phyloP scores from a whole-genome alignment of 257 asterid species.

The Rhazya stricta region DNA sequence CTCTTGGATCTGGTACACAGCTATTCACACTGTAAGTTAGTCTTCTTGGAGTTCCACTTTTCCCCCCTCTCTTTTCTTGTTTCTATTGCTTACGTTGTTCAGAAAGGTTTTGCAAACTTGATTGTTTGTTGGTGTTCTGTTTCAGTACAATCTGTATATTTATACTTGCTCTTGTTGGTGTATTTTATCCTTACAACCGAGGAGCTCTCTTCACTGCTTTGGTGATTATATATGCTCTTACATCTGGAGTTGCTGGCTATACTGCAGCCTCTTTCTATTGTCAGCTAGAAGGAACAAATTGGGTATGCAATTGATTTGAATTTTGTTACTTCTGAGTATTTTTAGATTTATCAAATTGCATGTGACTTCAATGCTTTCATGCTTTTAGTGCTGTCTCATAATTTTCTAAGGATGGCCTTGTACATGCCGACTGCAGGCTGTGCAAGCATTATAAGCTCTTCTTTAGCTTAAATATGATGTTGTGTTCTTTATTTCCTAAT shows the following conservation, averaged over 20 bases:
- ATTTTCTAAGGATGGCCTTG: not conserved
- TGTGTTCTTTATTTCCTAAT: too few species aligned
- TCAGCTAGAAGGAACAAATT: slow-evolving; percentile 40
- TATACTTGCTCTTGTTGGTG: slow-evolving; percentile 40
- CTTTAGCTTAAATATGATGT: too few species aligned
- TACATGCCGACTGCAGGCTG: not conserved
- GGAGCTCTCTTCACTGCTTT: slow-evolving; percentile 41
- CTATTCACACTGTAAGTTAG: slow-evolving; percentile 35
- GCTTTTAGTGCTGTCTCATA: not conserved
- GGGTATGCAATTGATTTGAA: slow-evolving; percentile 22
- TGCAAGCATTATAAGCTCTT: not conserved
- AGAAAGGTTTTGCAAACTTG: not conserved
- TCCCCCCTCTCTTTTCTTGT: not conserved
- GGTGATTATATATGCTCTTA: slow-evolving; percentile 37
- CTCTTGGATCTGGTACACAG: slow-evolving; percentile 36
- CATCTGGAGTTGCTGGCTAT: slow-evolving; percentile 42
- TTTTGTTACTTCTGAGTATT: not conserved
- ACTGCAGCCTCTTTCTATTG: slow-evolving; percentile 36
- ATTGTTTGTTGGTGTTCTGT: not conserved
- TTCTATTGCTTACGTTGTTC: not conserved
- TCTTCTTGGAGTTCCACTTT: not conserved
- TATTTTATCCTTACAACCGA: slow-evolving; percentile 44
- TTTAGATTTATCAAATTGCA: not conserved
- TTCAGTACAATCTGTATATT: slow-evolving; percentile 36
- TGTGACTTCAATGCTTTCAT: not conserved